A percentile compares a stretch with the other conserved stretches of the same genome.
Evolutionary conservation across 2,329 filamentous ascomycete species (phyloP).

Genomic region (Cladophialophora carrionii): DNA sequence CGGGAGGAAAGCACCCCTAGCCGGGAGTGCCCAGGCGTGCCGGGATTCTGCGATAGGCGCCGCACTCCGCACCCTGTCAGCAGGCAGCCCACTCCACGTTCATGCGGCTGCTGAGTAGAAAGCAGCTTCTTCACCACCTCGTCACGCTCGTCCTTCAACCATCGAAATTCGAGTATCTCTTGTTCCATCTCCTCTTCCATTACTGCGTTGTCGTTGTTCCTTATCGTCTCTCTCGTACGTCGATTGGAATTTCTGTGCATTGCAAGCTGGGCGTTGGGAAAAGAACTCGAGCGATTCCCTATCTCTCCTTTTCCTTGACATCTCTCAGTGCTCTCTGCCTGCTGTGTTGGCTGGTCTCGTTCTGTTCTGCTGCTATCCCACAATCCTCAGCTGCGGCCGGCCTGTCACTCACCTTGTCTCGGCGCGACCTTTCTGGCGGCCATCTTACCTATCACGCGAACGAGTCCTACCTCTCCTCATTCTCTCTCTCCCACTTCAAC

Average conservation of each 20-base stretch:
- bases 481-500: slow-evolving; percentile 26
- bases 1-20: neutral
- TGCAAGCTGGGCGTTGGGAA: slow-evolving; percentile 38
- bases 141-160: slow-evolving; percentile 19
- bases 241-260: slow-evolving; percentile 38
- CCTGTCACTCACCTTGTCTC: slow-evolving; percentile 23
- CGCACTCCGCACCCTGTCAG: slow-evolving; percentile 1
- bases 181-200: slow-evolving; percentile 30
- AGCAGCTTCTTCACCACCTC: slow-evolving; percentile 6
- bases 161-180: slow-evolving; percentile 32
- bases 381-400: slow-evolving; percentile 19
- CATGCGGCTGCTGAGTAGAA: slow-evolving; percentile 4
- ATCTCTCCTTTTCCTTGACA: slow-evolving; percentile 35
- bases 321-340: slow-evolving; percentile 22
- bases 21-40: neutral
- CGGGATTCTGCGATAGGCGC: neutral
- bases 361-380: slow-evolving; percentile 34
- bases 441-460: slow-evolving; percentile 22
- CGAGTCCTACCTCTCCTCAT: slow-evolving; percentile 30
- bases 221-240: slow-evolving; percentile 26
- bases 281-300: slow-evolving; percentile 37
- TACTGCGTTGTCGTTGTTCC: slow-evolving; percentile 20
- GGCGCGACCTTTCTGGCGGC: slow-evolving; percentile 33
- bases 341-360: slow-evolving; percentile 25
- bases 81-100: slow-evolving; percentile 2